Conservation (phyloP, 176 grass and related monocot genomes). For the Thalia dealbata region DNA sequence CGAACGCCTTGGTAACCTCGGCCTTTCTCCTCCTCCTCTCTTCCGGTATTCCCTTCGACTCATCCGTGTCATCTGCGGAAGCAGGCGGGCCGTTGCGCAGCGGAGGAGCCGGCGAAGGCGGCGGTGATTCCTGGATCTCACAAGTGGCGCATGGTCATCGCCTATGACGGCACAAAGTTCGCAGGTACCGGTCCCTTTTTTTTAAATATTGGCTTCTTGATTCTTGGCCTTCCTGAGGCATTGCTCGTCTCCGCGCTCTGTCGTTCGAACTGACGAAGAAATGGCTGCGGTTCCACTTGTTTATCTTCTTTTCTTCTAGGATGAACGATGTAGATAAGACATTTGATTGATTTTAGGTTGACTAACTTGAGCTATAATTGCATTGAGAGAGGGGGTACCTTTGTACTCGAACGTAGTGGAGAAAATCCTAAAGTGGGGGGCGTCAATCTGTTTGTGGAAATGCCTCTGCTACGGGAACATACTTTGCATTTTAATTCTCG, state of each 20-base stretch:
- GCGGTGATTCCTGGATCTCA: conserved; percentile 3
- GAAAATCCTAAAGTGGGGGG: not conserved
- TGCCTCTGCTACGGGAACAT: not conserved
- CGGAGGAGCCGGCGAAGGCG: conserved; percentile 2
- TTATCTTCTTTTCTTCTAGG: not conserved
- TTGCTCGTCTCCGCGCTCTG: not conserved
- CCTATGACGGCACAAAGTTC: conserved; percentile 84
- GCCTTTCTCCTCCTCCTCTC: not conserved
- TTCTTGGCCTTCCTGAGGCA: not conserved
- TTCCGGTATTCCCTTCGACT: not conserved
- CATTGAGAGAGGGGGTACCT: not conserved
- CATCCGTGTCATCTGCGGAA: not conserved
- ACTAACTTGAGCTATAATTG: not conserved
- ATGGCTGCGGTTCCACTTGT: not conserved
- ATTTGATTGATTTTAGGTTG: not conserved
- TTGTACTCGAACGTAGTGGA: not conserved
- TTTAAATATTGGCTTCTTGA: conserved; percentile 1
- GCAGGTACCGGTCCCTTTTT: conserved; percentile 36
- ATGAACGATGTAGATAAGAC: not conserved
- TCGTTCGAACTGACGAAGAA: not conserved
- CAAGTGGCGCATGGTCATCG: conserved; percentile 81
- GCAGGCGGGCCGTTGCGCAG: conserved; percentile 5
- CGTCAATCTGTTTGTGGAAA: conserved; percentile 6
- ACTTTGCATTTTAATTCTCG: not conserved
- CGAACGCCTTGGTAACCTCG: not conserved